Base-by-base conservation (phyloP, 2,329 filamentous ascomycete genomes). In the Juglanconis juglandina region DNA sequence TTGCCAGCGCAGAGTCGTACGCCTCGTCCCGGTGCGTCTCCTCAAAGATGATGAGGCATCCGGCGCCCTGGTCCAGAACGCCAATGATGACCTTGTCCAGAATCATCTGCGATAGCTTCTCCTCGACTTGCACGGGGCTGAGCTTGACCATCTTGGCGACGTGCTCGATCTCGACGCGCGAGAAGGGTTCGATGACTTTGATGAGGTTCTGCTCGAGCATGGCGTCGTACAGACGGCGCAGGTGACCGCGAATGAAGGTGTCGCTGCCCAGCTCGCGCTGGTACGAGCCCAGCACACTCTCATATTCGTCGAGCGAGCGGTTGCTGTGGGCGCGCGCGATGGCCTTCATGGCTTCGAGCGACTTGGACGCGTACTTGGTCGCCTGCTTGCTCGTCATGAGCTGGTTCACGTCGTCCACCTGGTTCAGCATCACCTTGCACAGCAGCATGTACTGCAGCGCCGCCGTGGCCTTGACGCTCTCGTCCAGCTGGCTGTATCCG, bases 131-230 rank as follows among this genome's bases (percentile, higher is more conserved):
- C 75, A 92, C 89, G 33, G 91, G 96, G 75, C 98, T 95, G 64
- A 99, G 83, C 44, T 94, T 93, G 56, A 99, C 95, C 89, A 98
- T 96, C 81, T 95, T 92, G 68, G 95, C 94, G 70, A 99, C 92
- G 75, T 99, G 95, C 69, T 89, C 90, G 69, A 99, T 96, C 79
- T 99, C 95, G 57, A 99, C 95, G 64, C 93, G 87, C 71, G 91
- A 96, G 79, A 98, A 99, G 30, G 95, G 95, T 82, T 99, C 95
- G 73, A 99, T 99, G 65, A 99, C 95, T 82, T 99, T 98, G 84
- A 98, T 96, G 47, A 99, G 85, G 77, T 99, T 99, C 84, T 99
- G 95, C 81, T 99, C 95, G 72, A 99, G 78, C 92, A 99, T 97
- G 73, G 93, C 92, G 76, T 99, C 95, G 79, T 99, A 99, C 55